Conservation (phyloP, 805 yeast species). For the Saccharomycopsis sp. region DNA sequence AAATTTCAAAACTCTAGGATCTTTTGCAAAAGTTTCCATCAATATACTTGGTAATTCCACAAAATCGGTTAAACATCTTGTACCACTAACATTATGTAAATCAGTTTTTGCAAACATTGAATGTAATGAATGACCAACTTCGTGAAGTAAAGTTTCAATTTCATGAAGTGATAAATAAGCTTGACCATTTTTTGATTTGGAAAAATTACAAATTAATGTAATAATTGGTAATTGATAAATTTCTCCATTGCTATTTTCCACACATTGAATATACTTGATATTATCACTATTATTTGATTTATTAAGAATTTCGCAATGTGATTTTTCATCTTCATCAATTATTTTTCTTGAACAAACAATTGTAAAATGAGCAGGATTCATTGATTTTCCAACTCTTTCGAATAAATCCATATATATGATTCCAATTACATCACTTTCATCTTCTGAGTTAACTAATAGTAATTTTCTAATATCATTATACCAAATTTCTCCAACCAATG, state of each 20-base stretch:
- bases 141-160: constrained; percentile 91
- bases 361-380: constrained; percentile 92
- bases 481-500: constrained; percentile 78
- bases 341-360: constrained; percentile 87
- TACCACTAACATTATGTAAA: constrained; percentile 87
- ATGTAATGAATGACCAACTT: constrained; percentile 99
- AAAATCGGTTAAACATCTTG: constrained; percentile 91
- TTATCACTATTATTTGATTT: background rate
- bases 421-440: constrained; percentile 56
- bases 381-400: constrained; percentile 62
- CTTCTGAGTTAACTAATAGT: constrained; percentile 55
- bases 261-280: constrained; percentile 17
- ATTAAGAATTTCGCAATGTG: constrained; percentile 19
- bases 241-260: constrained; percentile 29
- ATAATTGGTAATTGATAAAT: constrained; percentile 80
- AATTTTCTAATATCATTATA: constrained; percentile 73
- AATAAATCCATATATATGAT: constrained; percentile 82
- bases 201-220: constrained; percentile 79
- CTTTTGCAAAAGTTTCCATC: constrained; percentile 88
- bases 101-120: constrained; percentile 91
- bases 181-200: constrained; percentile 27
- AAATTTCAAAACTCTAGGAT: constrained; percentile 58
- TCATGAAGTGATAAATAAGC: constrained; percentile 64
- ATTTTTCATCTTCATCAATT: constrained; percentile 32
- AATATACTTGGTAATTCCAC: constrained; percentile 95